Evolutionary conservation across 2,329 filamentous ascomycete species (phyloP), one percentile per base, ranked within the genome.

Genomic region (Cladophialophora exuberans): DNA sequence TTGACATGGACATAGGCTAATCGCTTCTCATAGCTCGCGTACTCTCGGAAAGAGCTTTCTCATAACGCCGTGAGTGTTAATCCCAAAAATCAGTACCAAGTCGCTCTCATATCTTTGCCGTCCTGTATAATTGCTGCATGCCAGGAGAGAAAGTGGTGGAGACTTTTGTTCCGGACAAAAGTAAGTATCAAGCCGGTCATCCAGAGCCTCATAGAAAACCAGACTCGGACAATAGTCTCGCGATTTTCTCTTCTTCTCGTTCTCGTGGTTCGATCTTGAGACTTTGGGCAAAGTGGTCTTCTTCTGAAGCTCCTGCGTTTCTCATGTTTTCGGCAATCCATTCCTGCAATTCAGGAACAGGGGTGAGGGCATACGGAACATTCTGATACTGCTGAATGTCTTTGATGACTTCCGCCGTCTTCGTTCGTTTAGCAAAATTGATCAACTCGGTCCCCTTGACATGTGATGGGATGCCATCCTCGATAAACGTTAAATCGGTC

Each of bases 341-440:
- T 65, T 97, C 92, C 71, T 97, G 93, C 63, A 99, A 79, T 74
- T 97, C 94, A 1, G 86, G 83, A 13, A 99, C 93, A 0, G 91
- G 83, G 69, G 95, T 89, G 48, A 99, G 78, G 6, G 89, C 87
- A 70, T 97, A 99, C n/a, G 91, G 91, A 58, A 96, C 90, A 66
- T 96, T 97, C 72, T 99, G 94, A 70, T 97, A 99, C 70, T 97
- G 93, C 72, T 97, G 94, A 62, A 99, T 97, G 71, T 97, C 93
- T 60, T 92, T 89, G 66, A 99, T 99, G 36, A 99, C 94, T 71
- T 97, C 94, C 17, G 94, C 94, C 11, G 94, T 97, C 81, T 97
- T 99, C 52, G 91, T 89, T 48, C 94, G 88, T 80, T 99, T 99
- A 67, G 92, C 91, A 73, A 99, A 99, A 76, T 99, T 99, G 79